Base-by-base conservation (phyloP, 495 filamentous ascomycete genomes). In the Aspergillus panamensis region DNA sequence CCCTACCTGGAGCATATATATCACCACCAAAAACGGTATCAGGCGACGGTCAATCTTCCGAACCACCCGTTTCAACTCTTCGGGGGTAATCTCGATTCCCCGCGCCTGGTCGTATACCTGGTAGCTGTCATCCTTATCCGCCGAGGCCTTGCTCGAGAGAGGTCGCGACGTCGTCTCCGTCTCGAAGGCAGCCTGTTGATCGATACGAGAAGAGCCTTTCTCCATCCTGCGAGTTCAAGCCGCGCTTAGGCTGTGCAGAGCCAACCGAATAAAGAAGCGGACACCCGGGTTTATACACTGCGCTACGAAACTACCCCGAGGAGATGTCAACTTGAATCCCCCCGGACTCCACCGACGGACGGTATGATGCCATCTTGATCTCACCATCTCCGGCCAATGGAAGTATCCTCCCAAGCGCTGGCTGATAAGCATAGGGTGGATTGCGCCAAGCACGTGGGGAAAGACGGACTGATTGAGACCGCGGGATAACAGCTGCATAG, bases 1-100 rank as follows among this genome's bases (percentile, higher is more conserved):
- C 4, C 14, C 17, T 3, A 72, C 66, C 60, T 74, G 68, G 29
- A 74, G 53, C 51, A 84, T 66, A 54, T 85, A 85, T 0, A 79
- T 84, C 5, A 81, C 65, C 55, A 82, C 79, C 2, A 87, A 66
- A 21, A 85, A 63, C 0, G 84, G 82, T 30, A 85, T 68, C 49
- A 87, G 65, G 13, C 75, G 71, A 14, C 70, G 51, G 59, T 86
- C 84, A 52, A 85, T 83, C 63, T 79, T 82, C 17, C 79, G 67
- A 13, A 85, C 60, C 1, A 85, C 77, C 37, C 61, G 67, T 40
- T 76, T 78, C 8, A 74, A 77, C 59, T 84, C 80, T 14, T 66
- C 59, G 7, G 72, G 65, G 42, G 78, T 73, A 50, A 67, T 75
- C 17, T 20, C 3, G 10, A 21, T 4, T 45, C 42, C 17, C 8